Evolutionary conservation across 179 eudicot genomes (phyloP).

Genomic region (Dionaea muscipula): DNA sequence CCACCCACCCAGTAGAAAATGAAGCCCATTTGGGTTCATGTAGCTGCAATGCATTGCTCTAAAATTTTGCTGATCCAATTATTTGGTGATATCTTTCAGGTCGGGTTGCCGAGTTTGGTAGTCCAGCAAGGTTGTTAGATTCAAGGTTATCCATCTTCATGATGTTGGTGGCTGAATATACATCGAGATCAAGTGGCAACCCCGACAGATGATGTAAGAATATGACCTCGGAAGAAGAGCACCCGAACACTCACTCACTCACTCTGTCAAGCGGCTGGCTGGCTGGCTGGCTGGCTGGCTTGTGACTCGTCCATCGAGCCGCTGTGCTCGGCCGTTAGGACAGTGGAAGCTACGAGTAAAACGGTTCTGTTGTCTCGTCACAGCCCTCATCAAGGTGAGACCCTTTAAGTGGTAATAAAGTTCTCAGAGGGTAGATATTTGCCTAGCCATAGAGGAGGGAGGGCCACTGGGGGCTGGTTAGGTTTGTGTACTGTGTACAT

Average conservation of each 20-base stretch:
- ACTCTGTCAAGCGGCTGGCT: neutral
- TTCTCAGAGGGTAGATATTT: neutral
- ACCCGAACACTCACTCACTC: constrained; percentile 1
- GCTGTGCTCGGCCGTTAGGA: too few species aligned
- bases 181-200: constrained; percentile 63
- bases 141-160: constrained; percentile 75
- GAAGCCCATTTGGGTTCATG: neutral
- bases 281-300: too few species aligned
- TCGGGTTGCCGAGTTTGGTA: constrained; percentile 78
- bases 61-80: neutral
- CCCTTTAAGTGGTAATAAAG: too few species aligned
- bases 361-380: too few species aligned
- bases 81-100: constrained; percentile 35
- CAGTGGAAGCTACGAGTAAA: too few species aligned
- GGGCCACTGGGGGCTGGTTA: neutral
- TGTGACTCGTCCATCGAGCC: too few species aligned
- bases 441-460: neutral
- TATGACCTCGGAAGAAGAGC: neutral
- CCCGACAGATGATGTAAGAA: constrained; percentile 20
- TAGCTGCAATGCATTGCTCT: neutral
- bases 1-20: too few species aligned
- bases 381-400: too few species aligned
- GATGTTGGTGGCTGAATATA: constrained; percentile 78
- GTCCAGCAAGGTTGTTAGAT: constrained; percentile 66
- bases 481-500: neutral